These are phyloP conservation scores for Malus hybrid DNA, from an alignment of 331 rosid genomes.

Conservation along the genomic window DNA sequence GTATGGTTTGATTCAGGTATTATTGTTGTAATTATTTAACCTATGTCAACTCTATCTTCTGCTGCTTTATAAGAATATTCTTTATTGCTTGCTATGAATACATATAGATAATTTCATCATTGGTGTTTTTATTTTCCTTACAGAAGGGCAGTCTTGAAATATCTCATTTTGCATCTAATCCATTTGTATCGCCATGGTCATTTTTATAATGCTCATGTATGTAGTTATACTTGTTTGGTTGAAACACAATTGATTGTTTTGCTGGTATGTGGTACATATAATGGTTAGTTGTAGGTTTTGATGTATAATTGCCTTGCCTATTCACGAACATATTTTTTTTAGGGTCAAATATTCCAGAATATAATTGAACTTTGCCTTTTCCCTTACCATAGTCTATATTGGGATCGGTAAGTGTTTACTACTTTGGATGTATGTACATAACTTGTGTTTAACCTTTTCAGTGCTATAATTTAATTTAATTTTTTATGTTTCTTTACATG, in stretches of 20 bases:
- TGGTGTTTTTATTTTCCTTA: neutral
- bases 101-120: neutral
- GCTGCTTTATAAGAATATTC: neutral
- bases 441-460: conserved; percentile 6
- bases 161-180: neutral
- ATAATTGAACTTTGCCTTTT: neutral
- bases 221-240: neutral
- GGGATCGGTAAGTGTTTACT: neutral
- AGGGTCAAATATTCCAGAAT: neutral
- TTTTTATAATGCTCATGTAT: neutral
- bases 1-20: conserved; percentile 99
- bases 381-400: neutral
- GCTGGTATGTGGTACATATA: neutral
- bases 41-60: neutral
- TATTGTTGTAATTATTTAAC: neutral
- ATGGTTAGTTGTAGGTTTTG: neutral
- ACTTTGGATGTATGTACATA: neutral
- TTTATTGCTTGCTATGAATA: neutral
- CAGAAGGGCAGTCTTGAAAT: neutral
- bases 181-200: neutral
- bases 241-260: neutral
- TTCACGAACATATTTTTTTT: neutral
- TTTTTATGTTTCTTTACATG: conserved; percentile 10
- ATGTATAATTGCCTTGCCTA: neutral
- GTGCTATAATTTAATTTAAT: neutral